Conservation (phyloP, 2,329 filamentous ascomycete genomes). For the Cladosporium phlei region DNA sequence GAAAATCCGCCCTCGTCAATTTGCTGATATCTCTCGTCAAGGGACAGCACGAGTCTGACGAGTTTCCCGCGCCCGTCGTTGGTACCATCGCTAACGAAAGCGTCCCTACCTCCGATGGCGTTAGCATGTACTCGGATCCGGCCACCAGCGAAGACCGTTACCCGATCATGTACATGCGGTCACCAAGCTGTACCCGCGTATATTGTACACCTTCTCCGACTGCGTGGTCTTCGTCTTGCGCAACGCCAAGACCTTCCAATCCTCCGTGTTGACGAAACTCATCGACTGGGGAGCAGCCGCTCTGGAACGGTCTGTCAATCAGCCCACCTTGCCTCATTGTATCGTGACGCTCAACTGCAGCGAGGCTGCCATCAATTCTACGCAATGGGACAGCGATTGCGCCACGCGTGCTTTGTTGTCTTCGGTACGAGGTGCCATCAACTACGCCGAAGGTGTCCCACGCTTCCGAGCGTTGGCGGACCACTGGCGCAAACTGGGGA, state of each 20-base stretch:
- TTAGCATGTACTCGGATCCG: no score
- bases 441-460: conserved; percentile 30
- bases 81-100: no score
- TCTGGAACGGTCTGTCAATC: conserved; percentile 51
- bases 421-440: conserved; percentile 29
- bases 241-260: conserved; percentile 36
- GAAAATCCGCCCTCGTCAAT: no score
- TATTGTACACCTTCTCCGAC: conserved; percentile 43
- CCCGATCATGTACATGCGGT: no score
- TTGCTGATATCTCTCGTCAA: no score
- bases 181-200: conserved; percentile 36
- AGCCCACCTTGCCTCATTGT: conserved; percentile 52
- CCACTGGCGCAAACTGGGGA: conserved; percentile 40
- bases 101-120: no score
- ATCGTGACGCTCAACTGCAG: conserved; percentile 46
- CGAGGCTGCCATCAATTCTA: conserved; percentile 29
- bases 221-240: conserved; percentile 41
- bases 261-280: conserved; percentile 34
- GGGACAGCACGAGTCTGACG: no score
- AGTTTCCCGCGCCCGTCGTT: no score
- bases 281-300: conserved; percentile 49
- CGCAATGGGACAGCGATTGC: conserved; percentile 31
- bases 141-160: no score
- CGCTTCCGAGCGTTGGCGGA: conserved; percentile 36
- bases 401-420: conserved; percentile 31